Base-by-base conservation (phyloP, 257 asterid species). In the Solanum clarkiae region DNA sequence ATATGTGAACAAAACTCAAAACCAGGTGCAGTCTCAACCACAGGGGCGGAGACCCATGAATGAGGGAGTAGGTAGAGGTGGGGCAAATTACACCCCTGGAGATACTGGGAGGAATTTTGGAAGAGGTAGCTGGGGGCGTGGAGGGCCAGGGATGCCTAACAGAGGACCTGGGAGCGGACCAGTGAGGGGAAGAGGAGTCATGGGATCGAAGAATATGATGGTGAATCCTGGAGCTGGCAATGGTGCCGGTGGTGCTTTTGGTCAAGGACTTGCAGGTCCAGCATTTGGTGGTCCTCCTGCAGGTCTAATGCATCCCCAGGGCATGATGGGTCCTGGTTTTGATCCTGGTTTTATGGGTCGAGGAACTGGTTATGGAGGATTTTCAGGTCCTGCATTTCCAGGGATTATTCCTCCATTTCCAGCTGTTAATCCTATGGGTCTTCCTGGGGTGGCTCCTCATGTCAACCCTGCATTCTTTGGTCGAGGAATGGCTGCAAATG, bases 131-230 rank as follows among this genome's bases (percentile, higher is more conserved):
- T 88, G 90, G 90, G 91, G 88, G 68, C 90, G 95, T 74, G 92
- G 97, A 44, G 96, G 94, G 71, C 92, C 91, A 85, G 97, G 92
- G 80, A 85, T 84, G 77, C 89, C 89, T 62, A 92, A 91, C 91
- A 91, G 87, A 89, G 97, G 95, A 26, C 93, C 94, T 6, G 97
- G 91, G 29, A 88, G 89, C 86, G 98, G 97, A 77, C 93, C 95
- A 82, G 86, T 77, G 77, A 88, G 94, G 80, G 94, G 92, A 26
- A 89, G 94, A 90, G 94, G 92, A 80, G 89, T 83, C 75, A 65
- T 88, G 88, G 91, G 89, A 75, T 77, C 89, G 26, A 88, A 85
- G 88, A 91, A 87, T 56, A 89, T 89, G 90, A 63, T 86, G 80
- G 90, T 90, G 53, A 91, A 88, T 87, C 91, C 90, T 83, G 92